Base-by-base conservation (phyloP, 2,329 filamentous ascomycete species). In the Beauveria bassiana region DNA sequence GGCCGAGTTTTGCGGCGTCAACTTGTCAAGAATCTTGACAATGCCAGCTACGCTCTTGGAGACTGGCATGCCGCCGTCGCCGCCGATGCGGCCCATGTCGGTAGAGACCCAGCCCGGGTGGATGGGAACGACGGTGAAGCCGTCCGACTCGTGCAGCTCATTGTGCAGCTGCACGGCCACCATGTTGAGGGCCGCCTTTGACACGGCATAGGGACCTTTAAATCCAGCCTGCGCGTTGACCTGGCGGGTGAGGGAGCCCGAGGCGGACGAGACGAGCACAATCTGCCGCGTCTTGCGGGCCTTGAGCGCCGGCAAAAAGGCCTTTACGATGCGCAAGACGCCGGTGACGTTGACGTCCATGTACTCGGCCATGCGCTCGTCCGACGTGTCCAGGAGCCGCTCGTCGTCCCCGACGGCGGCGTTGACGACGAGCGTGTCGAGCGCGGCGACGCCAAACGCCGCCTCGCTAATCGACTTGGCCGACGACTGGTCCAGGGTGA, bases 401-500 rank as follows among this genome's bases (percentile, higher is more conserved):
- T 54, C 61, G 22, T 59, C 55, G 22, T 59, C 28, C 18, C 56
- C 61, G 10, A 59, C 42, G 26, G 61, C 56, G 28, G 55, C 61
- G 34, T 62, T 59, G 43, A 62, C 31, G 34, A 62, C 59, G 55
- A 62, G 61, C 20, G 61, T 62, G 61, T 62, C 61, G 22, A 62
- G 54, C 20, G 55, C 49, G 16, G n/a, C 20, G 22, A 62, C 50
- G 31, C n/a, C 16, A 18, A 22, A 4, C 9, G 61, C 61, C 1
- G 61, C 61, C 18, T 57, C 61, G 43, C n/a, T 14, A n/a, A 62
- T 28, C n/a, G 61, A 59, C 31, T 62, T 57, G 50, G 22, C 31
- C 40, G 43, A 54, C 12, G 47, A 54, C 55, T 59, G 61, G 45
- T 62, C 61, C 12, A 62, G 31, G 7, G 38, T 50, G 42, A 62